Evolutionary conservation across 176 grass and related monocot genomes (phyloP), one percentile per base, ranked within the genome.

Genomic region (Bromus sterilis): DNA sequence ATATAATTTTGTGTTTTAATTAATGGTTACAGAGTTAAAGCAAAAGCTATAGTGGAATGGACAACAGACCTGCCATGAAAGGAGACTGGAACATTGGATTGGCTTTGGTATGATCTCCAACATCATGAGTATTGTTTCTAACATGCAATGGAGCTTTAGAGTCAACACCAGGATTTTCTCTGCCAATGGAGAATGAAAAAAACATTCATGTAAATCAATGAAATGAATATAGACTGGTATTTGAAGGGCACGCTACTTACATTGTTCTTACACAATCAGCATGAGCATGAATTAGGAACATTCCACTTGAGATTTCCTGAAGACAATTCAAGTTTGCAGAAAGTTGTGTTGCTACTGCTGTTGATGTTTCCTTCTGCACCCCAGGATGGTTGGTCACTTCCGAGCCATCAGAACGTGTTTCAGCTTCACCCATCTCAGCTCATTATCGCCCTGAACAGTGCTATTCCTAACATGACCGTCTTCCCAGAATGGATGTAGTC

Each of bases 1-100:
- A 59, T n/a, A 21, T 30, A 23, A 24, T 44, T 4, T 2, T 32
- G 23, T 78, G 6, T 8, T 51, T 7, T 6, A 51, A n/a, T n/a
- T n/a, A n/a, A 51, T 40, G 39, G 0, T 21, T 75, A 32, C 8
- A 68, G 18, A 25, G 7, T 39, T 24, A 60, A 21, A 28, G 60
- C 40, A 59, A 11, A 48, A 5, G 13, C 1, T 33, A 34, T 72
- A 21, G 11, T 24, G 51, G 46, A 81, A 53, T 55, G 71, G 56
- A 26, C n/a, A 63, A 71, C 77, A 4, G 76, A 89, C 87, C 87
- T 89, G 82, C 82, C 62, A 85, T 9, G n/a, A 70, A 89, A 72
- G 82, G 78, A 77, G 87, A 85, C 21, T 48, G 55, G 21, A 89
- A 63, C 34, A 72, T 42, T 41, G 18, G n/a, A 81, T 49, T 70